Conservation (phyloP, 2,329 filamentous ascomycete species). For the Sporothrix euskadiensis region DNA sequence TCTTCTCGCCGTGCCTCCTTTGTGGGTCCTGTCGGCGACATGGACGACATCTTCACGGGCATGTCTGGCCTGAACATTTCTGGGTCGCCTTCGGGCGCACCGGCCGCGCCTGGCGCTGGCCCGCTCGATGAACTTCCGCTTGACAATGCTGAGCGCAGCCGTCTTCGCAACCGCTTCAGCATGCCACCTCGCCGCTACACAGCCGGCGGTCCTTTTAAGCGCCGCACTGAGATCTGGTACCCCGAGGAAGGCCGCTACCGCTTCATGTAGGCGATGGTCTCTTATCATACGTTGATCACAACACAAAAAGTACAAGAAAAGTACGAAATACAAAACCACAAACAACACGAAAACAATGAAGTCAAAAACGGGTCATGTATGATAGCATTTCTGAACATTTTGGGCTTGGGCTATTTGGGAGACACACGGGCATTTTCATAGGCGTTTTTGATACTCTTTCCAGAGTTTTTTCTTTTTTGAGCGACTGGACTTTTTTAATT, state of each 20-base stretch:
- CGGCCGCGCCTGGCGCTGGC: slow-evolving; percentile 24
- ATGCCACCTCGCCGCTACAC: slow-evolving; percentile 33
- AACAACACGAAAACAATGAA: background rate
- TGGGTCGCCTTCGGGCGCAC: background rate
- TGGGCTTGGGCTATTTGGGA: background rate
- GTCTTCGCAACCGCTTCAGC: slow-evolving; percentile 34
- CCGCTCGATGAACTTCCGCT: background rate
- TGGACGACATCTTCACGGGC: slow-evolving; percentile 23
- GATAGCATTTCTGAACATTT: background rate
- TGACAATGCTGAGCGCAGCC: slow-evolving; percentile 30
- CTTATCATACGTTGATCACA: background rate
- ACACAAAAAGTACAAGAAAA: background rate
- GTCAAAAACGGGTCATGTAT: background rate
- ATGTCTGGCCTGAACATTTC: slow-evolving; percentile 30
- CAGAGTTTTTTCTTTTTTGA: background rate
- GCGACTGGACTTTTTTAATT: background rate
- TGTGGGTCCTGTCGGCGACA: background rate
- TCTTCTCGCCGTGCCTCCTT: slow-evolving; percentile 25
- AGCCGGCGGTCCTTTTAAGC: slow-evolving; percentile 31
- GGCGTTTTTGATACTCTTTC: slow-evolving; percentile 5
- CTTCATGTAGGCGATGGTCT: slow-evolving; percentile 27
- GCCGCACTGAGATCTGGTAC: slow-evolving; percentile 36
- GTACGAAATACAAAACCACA: background rate
- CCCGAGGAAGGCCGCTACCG: slow-evolving; percentile 31
- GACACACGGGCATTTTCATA: background rate